Conservation (phyloP, 2,329 filamentous ascomycete species). For the Arthrobotrys musiformis region DNA sequence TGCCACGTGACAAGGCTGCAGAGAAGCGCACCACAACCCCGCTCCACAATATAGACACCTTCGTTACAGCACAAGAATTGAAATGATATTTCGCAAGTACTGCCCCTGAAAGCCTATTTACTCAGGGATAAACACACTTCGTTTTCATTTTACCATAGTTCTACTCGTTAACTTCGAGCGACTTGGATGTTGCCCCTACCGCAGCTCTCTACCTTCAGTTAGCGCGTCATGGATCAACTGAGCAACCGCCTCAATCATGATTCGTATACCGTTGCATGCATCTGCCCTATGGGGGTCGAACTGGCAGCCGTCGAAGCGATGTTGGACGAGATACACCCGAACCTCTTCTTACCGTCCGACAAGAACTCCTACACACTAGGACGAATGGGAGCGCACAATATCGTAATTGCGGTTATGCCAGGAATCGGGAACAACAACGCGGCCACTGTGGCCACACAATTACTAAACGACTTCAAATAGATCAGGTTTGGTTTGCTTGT, state of each 20-base stretch:
- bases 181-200: neutral
- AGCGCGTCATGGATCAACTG: neutral
- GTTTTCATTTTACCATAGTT: neutral
- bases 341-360: neutral
- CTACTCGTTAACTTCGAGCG: neutral
- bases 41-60: neutral
- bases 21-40: neutral
- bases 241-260: conserved; percentile 2
- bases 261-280: conserved; percentile 35
- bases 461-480: conserved; percentile 24
- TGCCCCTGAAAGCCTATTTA: neutral
- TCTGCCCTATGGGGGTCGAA: conserved; percentile 41
- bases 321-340: conserved; percentile 13
- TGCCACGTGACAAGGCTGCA: neutral
- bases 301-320: conserved; percentile 19
- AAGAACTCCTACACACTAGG: conserved; percentile 23
- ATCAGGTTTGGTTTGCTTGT: conserved; percentile 20
- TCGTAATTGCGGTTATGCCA: conserved; percentile 32
- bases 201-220: neutral
- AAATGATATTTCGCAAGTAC: neutral
- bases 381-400: conserved; percentile 19
- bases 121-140: neutral
- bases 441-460: conserved; percentile 12
- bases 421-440: conserved; percentile 33
- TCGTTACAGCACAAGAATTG: neutral